Evolutionary conservation across 2,329 filamentous ascomycete species (phyloP).

Genomic region (Geosmithia flava): DNA sequence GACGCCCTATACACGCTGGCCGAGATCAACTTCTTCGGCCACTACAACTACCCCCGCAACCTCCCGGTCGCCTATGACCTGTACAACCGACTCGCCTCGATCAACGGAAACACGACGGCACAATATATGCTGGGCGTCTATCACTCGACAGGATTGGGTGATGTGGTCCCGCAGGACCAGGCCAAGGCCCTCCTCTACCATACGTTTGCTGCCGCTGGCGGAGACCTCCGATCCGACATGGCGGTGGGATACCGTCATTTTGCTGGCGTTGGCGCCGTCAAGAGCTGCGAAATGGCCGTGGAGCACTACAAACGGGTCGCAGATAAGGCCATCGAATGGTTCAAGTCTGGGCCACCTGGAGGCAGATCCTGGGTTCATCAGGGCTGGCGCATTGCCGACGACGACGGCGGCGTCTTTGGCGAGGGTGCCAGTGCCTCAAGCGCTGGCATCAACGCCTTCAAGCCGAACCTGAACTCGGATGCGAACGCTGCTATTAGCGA

Average conservation of each 20-base stretch:
- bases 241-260: slow-evolving; percentile 80
- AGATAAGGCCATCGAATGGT: slow-evolving; percentile 82
- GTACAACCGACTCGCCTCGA: slow-evolving; percentile 65
- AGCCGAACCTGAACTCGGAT: slow-evolving; percentile 61
- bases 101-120: slow-evolving; percentile 79
- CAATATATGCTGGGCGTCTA: slow-evolving; percentile 94
- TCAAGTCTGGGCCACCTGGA: slow-evolving; percentile 80
- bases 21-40: slow-evolving; percentile 94
- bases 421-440: slow-evolving; percentile 88
- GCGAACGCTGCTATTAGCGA: slow-evolving; percentile 82
- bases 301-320: slow-evolving; percentile 89
- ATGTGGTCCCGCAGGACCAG: slow-evolving; percentile 71
- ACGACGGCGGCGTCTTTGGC: slow-evolving; percentile 84
- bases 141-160: slow-evolving; percentile 85
- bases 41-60: slow-evolving; percentile 76
- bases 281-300: slow-evolving; percentile 74
- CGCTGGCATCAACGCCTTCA: slow-evolving; percentile 70
- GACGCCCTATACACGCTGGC: slow-evolving; percentile 85
- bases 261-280: slow-evolving; percentile 70
- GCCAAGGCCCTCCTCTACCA: slow-evolving; percentile 89
- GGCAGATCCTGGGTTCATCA: slow-evolving; percentile 68
- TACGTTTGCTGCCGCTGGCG: slow-evolving; percentile 78
- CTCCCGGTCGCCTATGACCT: slow-evolving; percentile 67
- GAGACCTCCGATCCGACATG: slow-evolving; percentile 83
- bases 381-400: slow-evolving; percentile 77